These are phyloP conservation scores for Aegilops tauschii DNA, from an alignment of 176 grass and related monocot genomes.

Conservation along the genomic window DNA sequence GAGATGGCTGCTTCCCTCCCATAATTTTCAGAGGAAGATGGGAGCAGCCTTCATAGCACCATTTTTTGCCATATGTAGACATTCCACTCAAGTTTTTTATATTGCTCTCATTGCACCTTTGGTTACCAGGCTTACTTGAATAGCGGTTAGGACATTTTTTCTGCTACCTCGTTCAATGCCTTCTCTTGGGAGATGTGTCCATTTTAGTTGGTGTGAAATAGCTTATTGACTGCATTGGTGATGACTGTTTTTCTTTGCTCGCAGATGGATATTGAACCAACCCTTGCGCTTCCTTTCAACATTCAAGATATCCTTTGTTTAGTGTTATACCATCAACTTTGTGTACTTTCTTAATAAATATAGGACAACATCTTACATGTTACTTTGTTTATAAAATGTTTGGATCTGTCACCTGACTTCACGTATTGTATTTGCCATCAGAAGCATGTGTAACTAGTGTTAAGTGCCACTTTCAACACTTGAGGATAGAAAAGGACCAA, in stretches of 20 bases:
- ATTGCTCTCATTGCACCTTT: not conserved
- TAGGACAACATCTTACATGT: not conserved
- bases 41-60: not conserved
- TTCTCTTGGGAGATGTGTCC: not conserved
- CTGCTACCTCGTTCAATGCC: not conserved
- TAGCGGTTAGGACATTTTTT: not conserved
- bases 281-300: slow-evolving; percentile 75
- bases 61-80: not conserved
- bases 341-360: not conserved
- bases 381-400: not conserved
- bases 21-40: not conserved
- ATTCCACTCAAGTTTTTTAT: not conserved
- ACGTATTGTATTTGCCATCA: not conserved
- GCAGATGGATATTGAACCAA: slow-evolving; percentile 81
- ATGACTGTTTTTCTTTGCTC: slow-evolving; percentile 31
- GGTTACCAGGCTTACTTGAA: not conserved
- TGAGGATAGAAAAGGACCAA: not conserved
- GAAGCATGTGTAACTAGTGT: not conserved
- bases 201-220: slow-evolving; percentile 16
- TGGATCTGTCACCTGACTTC: not conserved
- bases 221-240: slow-evolving; percentile 4
- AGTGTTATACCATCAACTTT: not conserved
- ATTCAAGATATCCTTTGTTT: slow-evolving; percentile 85
- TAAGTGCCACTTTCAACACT: not conserved
- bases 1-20: not conserved